A percentile compares a stretch with the other conserved stretches of the same genome.
Evolutionary conservation across 1,139 yeast species (phyloP).

Genomic region (Yamadazyma membranifaciens): DNA sequence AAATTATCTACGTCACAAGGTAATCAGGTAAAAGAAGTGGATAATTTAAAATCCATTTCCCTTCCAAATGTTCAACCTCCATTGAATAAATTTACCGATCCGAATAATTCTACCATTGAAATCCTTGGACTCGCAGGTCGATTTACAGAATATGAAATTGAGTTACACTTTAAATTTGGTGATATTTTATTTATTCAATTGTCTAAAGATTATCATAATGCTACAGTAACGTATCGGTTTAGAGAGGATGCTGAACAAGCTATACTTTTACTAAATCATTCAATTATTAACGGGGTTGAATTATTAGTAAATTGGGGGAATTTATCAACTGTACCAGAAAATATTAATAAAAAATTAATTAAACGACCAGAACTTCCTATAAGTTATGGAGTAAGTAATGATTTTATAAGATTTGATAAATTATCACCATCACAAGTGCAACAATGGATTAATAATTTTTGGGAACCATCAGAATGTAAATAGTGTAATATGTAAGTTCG

Average conservation of each 20-base stretch:
- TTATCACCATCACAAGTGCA: conserved; percentile 14
- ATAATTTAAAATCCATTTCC: conserved; percentile 13
- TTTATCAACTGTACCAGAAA: background rate
- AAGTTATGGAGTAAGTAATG: conserved; percentile 17
- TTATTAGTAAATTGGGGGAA: conserved; percentile 37
- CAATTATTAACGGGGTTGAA: conserved; percentile 28
- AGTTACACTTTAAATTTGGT: conserved; percentile 34
- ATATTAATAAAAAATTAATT: conserved; percentile 8
- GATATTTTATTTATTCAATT: conserved; percentile 28
- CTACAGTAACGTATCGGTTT: conserved; percentile 25
- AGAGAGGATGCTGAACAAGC: conserved; percentile 41
- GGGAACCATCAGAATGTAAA: conserved; percentile 13
- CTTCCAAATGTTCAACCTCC: conserved; percentile 36
- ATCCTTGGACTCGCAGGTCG: conserved; percentile 29
- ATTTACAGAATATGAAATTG: conserved; percentile 31
- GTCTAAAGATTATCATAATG: conserved; percentile 21
- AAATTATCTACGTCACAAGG: conserved; percentile 33
- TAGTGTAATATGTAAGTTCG: conserved; percentile 3
- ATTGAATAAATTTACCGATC: conserved; percentile 32
- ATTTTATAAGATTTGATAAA: conserved; percentile 20
- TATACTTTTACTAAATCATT: conserved; percentile 30
- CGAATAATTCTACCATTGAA: conserved; percentile 32
- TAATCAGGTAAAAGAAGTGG: conserved; percentile 6
- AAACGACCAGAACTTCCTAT: conserved; percentile 15
- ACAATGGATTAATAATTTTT: conserved; percentile 9